A percentile compares a stretch with the other conserved stretches of the same genome.
Conservation (phyloP, 495 filamentous ascomycete species). For the Copromyces sp. region DNA sequence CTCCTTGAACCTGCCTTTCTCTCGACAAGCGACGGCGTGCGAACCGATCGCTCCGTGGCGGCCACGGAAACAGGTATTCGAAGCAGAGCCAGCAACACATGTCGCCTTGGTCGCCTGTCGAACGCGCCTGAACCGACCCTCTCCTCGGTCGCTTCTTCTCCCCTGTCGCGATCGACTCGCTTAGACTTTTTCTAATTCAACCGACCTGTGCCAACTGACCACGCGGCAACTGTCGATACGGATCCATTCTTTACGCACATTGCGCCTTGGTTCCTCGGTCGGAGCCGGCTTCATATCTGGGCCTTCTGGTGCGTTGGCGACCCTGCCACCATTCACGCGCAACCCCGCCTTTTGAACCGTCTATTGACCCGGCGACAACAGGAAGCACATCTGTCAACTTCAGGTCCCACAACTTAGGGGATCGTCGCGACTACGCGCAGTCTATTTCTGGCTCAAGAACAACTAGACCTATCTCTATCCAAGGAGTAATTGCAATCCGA, state of each 20-base stretch:
- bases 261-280: background rate
- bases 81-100: constrained; percentile 5
- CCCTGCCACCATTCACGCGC: background rate
- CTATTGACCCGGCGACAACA: background rate
- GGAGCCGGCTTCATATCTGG: background rate
- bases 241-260: background rate
- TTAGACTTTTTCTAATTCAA: background rate
- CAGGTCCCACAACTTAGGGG: background rate
- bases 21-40: background rate
- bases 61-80: background rate
- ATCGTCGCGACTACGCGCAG: background rate
- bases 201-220: background rate
- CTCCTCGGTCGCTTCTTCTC: constrained; percentile 1
- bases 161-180: background rate
- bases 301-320: background rate
- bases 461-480: background rate
- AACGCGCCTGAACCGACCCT: constrained; percentile 12
- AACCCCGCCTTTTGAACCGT: background rate
- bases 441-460: background rate
- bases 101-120: constrained; percentile 8
- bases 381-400: background rate
- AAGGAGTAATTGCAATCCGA: background rate
- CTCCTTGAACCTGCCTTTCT: background rate
- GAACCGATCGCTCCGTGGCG: background rate
- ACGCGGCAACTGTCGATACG: background rate